Evolutionary conservation across 106 monocot species (phyloP), one percentile per base, ranked within the genome.

Genomic region (Hemerocallis citrina): DNA sequence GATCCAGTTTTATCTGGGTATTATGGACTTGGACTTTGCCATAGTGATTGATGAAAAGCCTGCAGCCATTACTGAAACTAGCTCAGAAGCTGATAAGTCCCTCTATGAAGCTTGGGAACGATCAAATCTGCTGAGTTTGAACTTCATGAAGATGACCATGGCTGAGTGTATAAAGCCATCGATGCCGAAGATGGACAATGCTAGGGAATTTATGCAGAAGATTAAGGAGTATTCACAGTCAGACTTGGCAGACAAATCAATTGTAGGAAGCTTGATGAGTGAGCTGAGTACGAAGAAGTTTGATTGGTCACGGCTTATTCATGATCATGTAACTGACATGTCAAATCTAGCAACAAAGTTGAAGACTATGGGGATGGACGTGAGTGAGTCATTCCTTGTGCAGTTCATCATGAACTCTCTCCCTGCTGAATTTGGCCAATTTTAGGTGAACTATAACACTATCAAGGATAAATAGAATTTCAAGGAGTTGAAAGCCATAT

Each of bases 351-450:
- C 38, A 12, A 48, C 46, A 23, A 70, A 39, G 17, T 0, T 70
- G 15, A 61, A 36, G n/a, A 51, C 33, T 21, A 6, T 61, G 25
- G 48, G 69, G 6, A 70, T 61, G 69, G 39, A 13, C 5, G 23
- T 59, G 7, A 39, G 34, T 34, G 69, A 70, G 5, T 35, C 61
- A 6, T 70, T 70, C 30, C 25, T 70, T 13, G 60, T 60, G 3
- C 46, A 60, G 12, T 70, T 70, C 16, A 59, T 70, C 27, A 20
- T 65, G 7, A 65, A 65, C 54, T 57, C 56, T 2, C 8, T 68
- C n/a, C n/a, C n/a, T n/a, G n/a, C n/a, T n/a, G n/a, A n/a, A n/a
- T n/a, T n/a, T n/a, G n/a, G n/a, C n/a, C 1, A 44, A 36, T 61
- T 61, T 27, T 39, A 61, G 20, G 33, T 41, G 11, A 2, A 61